Conservation (phyloP, 2,329 filamentous ascomycete species). For the Nemania bipapillata region DNA sequence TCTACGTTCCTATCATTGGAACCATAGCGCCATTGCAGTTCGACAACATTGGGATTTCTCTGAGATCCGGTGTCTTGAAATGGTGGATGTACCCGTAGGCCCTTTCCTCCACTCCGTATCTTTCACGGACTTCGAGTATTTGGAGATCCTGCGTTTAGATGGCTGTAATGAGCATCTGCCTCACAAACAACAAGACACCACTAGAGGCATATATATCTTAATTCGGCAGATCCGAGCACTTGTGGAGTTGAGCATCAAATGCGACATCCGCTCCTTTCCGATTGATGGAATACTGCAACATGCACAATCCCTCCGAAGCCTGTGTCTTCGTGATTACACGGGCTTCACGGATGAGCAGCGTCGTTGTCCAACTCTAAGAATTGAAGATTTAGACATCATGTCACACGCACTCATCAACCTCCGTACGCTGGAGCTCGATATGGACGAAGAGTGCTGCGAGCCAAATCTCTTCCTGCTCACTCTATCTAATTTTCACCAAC, state of each 20-base stretch:
- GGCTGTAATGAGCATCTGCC: conserved; percentile 58
- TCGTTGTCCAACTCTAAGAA: conserved; percentile 56
- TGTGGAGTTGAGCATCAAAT: conserved; percentile 56
- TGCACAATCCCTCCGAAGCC: conserved; percentile 51
- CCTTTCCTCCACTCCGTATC: conserved; percentile 58
- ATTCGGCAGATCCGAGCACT: conserved; percentile 54
- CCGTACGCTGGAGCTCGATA: conserved; percentile 59
- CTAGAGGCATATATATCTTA: conserved; percentile 54
- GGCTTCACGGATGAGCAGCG: conserved; percentile 58
- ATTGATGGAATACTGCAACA: conserved; percentile 56
- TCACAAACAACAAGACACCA: conserved; percentile 55
- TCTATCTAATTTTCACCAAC: conserved; percentile 54
- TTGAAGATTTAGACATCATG: conserved; percentile 52
- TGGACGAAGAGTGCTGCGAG: conserved; percentile 56
- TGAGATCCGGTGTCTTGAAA: conserved; percentile 54
- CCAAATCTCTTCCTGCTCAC: conserved; percentile 54
- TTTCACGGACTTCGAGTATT: conserved; percentile 52
- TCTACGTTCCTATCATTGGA: conserved; percentile 63
- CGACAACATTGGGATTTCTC: conserved; percentile 60
- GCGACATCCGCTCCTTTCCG: conserved; percentile 56
- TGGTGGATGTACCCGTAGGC: conserved; percentile 58
- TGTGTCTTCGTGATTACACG: conserved; percentile 59
- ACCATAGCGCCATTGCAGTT: conserved; percentile 55
- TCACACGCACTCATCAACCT: conserved; percentile 51
- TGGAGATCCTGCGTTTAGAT: conserved; percentile 57